Base-by-base conservation (phyloP, 2,329 filamentous ascomycete species). In the Fusarium aywerte region DNA sequence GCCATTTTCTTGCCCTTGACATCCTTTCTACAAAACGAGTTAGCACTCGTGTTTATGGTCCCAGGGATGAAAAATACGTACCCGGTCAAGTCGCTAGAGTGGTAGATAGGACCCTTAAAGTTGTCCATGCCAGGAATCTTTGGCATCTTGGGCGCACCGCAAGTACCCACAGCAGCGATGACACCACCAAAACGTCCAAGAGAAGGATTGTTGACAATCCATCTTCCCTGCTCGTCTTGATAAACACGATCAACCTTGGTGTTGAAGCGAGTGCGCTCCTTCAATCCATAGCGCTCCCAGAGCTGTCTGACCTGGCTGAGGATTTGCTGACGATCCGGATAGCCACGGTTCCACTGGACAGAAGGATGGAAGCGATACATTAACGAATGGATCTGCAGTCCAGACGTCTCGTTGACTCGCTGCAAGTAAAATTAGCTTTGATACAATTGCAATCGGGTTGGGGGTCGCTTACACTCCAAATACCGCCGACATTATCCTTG, bases 331-430 rank as follows among this genome's bases (percentile, higher is more conserved):
- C 91, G 89, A 62, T 89, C 85, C 0, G 93, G 93, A 73, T 96
- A 96, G n/a, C 91, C 91, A 29, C 83, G 81, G 32, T 86, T 81
- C 88, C 91, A 96, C 62, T 86, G 83, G 2, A 96, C 87, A 0
- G 90, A 91, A 0, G 93, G 93, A 69, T 95, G 91, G 76, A 96
- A 97, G 21, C 92, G 87, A 77, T 95, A 96, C 92, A 96, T 96
- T 58, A 94, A 77, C 20, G 89, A 92, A 76, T 96, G 92, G 21
- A 96, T 94, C 73, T 96, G 92, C 1, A 96, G 84, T 16, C 91
- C 88, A 0, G 91, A 94, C 0, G 91, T 94, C 50, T 91, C 91
- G 80, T 96, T 95, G 38, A 96, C 91, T 77, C 86, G 85, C 88
- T 92, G 59, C 0, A 4, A 8, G 3, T 23, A 25, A 7, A 3